Percentiles rank a stretch among this genome's conserved stretches.
Conservation (phyloP, 164 flowering plant genomes). For the Litsea cubeba region DNA sequence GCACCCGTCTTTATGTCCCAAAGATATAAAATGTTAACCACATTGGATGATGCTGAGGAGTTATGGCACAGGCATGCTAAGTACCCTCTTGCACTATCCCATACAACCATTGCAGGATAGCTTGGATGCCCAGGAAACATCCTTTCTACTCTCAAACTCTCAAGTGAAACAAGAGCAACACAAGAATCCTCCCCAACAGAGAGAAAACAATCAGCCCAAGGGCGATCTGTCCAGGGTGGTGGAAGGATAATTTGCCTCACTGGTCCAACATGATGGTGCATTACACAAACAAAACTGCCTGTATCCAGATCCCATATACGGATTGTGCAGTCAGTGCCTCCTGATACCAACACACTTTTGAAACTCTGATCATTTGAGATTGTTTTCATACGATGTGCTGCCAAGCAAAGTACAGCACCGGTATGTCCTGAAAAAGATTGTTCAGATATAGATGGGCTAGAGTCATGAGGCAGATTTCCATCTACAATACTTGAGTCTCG, state of each 20-base stretch:
- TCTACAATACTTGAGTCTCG: conserved; percentile 23
- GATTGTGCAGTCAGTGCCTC: conserved; percentile 84
- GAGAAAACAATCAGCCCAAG: conserved; percentile 93
- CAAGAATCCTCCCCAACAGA: conserved; percentile 88
- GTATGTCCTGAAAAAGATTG: conserved; percentile 60
- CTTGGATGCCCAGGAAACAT: conserved; percentile 88
- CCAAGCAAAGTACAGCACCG: conserved; percentile 86
- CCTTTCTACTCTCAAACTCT: conserved; percentile 85
- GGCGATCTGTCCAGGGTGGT: conserved; percentile 49
- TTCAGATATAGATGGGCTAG: conserved; percentile 26
- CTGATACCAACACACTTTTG: conserved; percentile 59
- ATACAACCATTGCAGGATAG: conserved; percentile 74
- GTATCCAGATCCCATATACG: conserved; percentile 86
- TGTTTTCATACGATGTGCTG: conserved; percentile 58
- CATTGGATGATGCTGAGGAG: conserved; percentile 38
- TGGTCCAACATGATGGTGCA: conserved; percentile 95
- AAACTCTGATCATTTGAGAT: conserved; percentile 22
- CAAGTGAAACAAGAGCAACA: conserved; percentile 78
- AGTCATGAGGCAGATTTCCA: conserved; percentile 21
- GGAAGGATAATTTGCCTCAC: conserved; percentile 84
- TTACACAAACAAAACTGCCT: conserved; percentile 46
- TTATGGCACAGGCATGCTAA: conserved; percentile 68
- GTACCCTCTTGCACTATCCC: conserved; percentile 92
- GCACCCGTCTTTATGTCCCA: conserved; percentile 97
- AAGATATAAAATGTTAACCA: conserved; percentile 56